A percentile compares a stretch with the other conserved stretches of the same genome.
These are phyloP conservation scores for Physcomitrium patens DNA, from an alignment of 225 moss, liverwort and hornwort genomes.

Conservation along the genomic window DNA sequence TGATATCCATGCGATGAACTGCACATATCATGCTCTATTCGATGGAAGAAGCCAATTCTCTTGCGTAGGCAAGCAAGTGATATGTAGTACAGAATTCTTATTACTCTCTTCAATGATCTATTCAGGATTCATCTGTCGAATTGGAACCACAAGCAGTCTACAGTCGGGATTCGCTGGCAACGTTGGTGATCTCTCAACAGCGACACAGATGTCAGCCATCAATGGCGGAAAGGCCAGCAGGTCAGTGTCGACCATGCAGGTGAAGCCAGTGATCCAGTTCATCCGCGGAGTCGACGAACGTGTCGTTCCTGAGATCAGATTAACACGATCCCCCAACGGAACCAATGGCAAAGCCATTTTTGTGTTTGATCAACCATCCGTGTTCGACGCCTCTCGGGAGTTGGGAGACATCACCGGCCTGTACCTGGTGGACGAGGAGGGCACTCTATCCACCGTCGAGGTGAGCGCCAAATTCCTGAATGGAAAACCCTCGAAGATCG, in stretches of 20 bases:
- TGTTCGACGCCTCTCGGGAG: constrained; percentile 91
- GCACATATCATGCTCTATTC: background rate
- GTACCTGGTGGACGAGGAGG: constrained; percentile 95
- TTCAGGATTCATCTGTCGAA: constrained; percentile 32
- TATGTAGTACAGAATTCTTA: background rate
- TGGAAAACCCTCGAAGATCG: constrained; percentile 90
- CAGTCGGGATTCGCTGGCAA: constrained; percentile 41
- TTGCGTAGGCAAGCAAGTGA: background rate
- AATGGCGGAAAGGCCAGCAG: constrained; percentile 26
- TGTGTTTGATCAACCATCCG: constrained; percentile 87
- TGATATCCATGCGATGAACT: background rate
- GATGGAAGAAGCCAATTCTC: background rate
- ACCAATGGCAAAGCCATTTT: constrained; percentile 90
- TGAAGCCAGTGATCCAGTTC: constrained; percentile 86
- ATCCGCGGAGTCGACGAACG: constrained; percentile 92
- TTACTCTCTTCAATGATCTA: background rate
- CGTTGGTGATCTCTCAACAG: constrained; percentile 39
- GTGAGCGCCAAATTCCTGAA: constrained; percentile 94
- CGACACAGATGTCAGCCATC: constrained; percentile 11
- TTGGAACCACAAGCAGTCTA: constrained; percentile 45
- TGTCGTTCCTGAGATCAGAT: constrained; percentile 77
- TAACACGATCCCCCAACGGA: constrained; percentile 85
- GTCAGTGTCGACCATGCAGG: constrained; percentile 34
- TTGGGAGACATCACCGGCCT: constrained; percentile 96
- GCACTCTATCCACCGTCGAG: constrained; percentile 79